Conservation (phyloP, 306 rosid species). For the Geum urbanum region DNA sequence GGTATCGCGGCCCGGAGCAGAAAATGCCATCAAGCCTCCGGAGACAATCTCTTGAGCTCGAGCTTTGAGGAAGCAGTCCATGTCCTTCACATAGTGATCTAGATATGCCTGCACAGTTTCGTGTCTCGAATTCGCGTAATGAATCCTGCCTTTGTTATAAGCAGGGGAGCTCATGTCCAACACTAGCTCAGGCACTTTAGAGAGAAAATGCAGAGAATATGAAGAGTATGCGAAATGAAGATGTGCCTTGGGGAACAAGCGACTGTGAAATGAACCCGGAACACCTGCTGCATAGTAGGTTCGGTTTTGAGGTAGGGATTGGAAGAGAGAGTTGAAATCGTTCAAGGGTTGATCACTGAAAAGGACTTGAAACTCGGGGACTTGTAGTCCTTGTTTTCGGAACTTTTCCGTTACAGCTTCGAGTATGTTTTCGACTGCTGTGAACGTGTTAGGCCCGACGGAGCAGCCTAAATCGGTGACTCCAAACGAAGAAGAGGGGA, state of each 20-base stretch:
- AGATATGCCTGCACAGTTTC: conserved; percentile 19
- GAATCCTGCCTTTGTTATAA: conserved; percentile 24
- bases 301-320: conserved; percentile 15
- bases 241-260: conserved; percentile 20
- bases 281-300: conserved; percentile 13
- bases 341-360: conserved; percentile 18
- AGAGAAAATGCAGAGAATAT: conserved; percentile 20
- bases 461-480: conserved; percentile 43
- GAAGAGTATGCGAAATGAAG: conserved; percentile 29
- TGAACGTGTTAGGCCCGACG: conserved; percentile 41
- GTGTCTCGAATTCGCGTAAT: conserved; percentile 13
- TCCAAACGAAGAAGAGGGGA: conserved; percentile 17
- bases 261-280: conserved; percentile 24
- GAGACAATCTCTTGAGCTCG: conserved; percentile 27
- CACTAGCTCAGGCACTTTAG: conserved; percentile 18
- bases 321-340: conserved; percentile 30
- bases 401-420: conserved; percentile 24
- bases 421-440: conserved; percentile 29
- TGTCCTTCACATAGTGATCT: conserved; percentile 20
- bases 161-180: conserved; percentile 18
- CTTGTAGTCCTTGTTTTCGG: not conserved
- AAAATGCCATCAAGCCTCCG: conserved; percentile 27
- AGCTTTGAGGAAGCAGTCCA: conserved; percentile 18
- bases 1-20: conserved; percentile 13
- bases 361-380: conserved; percentile 27